Evolutionary conservation across 2,329 filamentous ascomycete genomes (phyloP).

Genomic region (Penicillium italicum): DNA sequence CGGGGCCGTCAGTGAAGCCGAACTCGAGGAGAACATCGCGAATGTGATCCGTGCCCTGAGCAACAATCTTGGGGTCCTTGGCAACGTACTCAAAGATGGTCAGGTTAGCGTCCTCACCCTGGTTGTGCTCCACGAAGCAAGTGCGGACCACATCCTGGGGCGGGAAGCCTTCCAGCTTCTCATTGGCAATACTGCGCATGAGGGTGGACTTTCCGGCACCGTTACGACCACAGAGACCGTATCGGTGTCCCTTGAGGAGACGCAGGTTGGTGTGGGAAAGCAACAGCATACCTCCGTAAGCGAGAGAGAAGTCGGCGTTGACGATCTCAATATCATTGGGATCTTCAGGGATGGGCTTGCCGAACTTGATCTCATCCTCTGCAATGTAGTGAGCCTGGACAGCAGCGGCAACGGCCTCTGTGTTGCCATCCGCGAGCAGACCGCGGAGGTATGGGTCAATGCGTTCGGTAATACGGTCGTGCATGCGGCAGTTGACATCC

Average conservation of each 20-base stretch:
- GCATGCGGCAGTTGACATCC: constrained; percentile 77
- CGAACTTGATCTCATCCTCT: constrained; percentile 84
- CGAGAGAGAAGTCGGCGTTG: constrained; percentile 94
- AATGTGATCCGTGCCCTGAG: constrained; percentile 76
- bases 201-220: constrained; percentile 98
- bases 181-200: constrained; percentile 92
- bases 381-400: constrained; percentile 75
- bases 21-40: constrained; percentile 81
- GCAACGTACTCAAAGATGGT: constrained; percentile 90
- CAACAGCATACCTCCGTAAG: constrained; percentile 95
- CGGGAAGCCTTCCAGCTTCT: constrained; percentile 96
- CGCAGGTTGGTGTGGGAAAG: constrained; percentile 94
- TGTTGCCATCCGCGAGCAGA: constrained; percentile 61
- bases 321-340: constrained; percentile 94
- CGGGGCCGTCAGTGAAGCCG: constrained; percentile 85
- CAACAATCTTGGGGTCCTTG: constrained; percentile 81
- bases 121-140: constrained; percentile 98
- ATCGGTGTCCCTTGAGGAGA: constrained; percentile 92
- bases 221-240: constrained; percentile 94
- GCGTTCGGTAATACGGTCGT: constrained; percentile 66
- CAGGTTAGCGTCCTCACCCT: constrained; percentile 94
- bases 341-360: constrained; percentile 78
- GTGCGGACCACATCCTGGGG: constrained; percentile 87
- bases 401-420: constrained; percentile 64
- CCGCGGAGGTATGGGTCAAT: constrained; percentile 72